phyloP scores from a whole-genome alignment of 73 alveolate genomes.

The Paramecium caudatum region DNA sequence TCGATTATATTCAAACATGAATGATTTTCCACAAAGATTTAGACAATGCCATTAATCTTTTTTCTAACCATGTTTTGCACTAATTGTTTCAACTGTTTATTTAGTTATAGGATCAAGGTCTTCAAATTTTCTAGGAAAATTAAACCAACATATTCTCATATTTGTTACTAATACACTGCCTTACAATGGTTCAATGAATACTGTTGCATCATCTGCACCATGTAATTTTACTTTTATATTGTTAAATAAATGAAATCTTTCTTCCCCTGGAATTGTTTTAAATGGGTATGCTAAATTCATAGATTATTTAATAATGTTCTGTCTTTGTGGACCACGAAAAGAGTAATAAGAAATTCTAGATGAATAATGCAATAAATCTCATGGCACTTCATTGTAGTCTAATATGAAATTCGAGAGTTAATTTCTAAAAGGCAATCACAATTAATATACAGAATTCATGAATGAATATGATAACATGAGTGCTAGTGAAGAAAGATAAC shows the following conservation, averaged over 20 bases:
- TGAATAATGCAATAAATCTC: not conserved
- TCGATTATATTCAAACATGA: slow-evolving; percentile 7
- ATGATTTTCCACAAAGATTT: slow-evolving; percentile 43
- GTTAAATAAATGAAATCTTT: slow-evolving; percentile 29
- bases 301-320: slow-evolving; percentile 31
- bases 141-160: slow-evolving; percentile 34
- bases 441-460: slow-evolving; percentile 3
- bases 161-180: slow-evolving; percentile 35
- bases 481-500: not conserved
- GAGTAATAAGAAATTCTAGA: not conserved
- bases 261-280: not conserved
- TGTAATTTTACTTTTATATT: slow-evolving; percentile 21
- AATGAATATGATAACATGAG: not conserved
- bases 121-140: not conserved
- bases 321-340: not conserved
- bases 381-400: not conserved
- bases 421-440: not conserved
- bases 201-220: slow-evolving; percentile 20
- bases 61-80: slow-evolving; percentile 5
- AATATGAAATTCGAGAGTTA: not conserved
- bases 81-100: not conserved
- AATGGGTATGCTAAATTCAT: slow-evolving; percentile 59
- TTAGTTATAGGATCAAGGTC: not conserved
- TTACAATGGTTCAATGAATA: not conserved
- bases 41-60: not conserved